Evolutionary conservation across 208 protist genomes (phyloP).

Genomic region (Trypanosoma vivax): DNA sequence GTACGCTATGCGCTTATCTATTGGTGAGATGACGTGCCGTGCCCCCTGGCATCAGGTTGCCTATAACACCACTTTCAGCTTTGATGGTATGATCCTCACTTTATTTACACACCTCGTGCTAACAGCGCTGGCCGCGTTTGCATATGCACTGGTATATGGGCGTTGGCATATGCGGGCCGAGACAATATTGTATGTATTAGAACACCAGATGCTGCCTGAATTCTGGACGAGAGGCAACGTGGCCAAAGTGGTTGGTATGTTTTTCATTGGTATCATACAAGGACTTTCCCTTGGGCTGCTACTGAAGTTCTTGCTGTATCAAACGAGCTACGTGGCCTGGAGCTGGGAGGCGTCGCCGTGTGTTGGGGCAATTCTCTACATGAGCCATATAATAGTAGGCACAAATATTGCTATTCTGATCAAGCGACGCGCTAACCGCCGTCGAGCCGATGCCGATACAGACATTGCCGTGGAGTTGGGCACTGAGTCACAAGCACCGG

Average conservation of each 20-base stretch:
- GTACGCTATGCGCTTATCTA: constrained; percentile 19
- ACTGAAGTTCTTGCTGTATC: constrained; percentile 59
- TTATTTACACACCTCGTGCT: constrained; percentile 43
- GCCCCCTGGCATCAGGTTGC: constrained; percentile 50
- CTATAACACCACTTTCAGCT: constrained; percentile 47
- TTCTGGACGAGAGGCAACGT: constrained; percentile 52
- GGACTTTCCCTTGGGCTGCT: constrained; percentile 47
- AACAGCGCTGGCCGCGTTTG: constrained; percentile 36
- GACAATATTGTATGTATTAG: constrained; percentile 36
- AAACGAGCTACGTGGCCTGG: constrained; percentile 48
- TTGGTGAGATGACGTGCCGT: constrained; percentile 55
- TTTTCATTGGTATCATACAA: constrained; percentile 32
- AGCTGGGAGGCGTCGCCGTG: constrained; percentile 72
- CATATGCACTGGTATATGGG: constrained; percentile 47
- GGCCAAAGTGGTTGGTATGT: constrained; percentile 24
- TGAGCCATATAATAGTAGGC: constrained; percentile 8
- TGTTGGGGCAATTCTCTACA: constrained; percentile 40
- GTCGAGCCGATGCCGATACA: not conserved
- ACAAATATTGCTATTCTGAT: not conserved
- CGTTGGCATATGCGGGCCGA: constrained; percentile 50
- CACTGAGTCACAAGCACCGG: too few species aligned
- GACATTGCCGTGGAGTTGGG: too few species aligned
- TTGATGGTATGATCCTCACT: constrained; percentile 45
- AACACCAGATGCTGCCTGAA: constrained; percentile 40
- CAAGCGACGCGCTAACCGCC: not conserved